Evolutionary conservation across 78 protist species (phyloP).

Genomic region (Dictyostelium discoideum): DNA sequence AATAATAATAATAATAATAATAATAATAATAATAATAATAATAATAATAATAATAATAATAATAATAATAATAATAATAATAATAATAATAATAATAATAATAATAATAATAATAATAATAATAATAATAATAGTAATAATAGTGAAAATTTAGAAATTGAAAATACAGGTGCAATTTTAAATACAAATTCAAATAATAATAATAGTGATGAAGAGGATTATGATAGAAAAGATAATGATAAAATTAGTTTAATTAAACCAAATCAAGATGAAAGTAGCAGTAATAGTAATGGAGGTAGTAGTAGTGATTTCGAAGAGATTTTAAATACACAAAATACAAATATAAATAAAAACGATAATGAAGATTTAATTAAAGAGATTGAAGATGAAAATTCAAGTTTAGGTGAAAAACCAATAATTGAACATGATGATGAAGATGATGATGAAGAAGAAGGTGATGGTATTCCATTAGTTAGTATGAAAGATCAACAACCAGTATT

Average conservation of each 20-base stretch:
- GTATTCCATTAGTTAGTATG: constrained; percentile 16
- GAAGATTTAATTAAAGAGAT: constrained; percentile 25
- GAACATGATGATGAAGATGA: constrained; percentile 23
- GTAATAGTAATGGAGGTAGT: not conserved
- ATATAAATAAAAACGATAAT: not conserved
- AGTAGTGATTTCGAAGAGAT: constrained; percentile 31
- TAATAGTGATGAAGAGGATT: not conserved
- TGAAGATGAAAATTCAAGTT: constrained; percentile 35
- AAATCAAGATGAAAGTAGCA: not conserved
- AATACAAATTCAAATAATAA: not conserved
- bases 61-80: too few relatives aligned
- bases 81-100: not conserved
- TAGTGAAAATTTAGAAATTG: not conserved
- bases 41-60: not conserved
- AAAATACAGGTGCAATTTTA: not conserved
- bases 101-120: not conserved
- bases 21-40: constrained; percentile 21
- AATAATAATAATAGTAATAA: not conserved
- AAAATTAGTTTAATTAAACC: not conserved
- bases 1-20: not conserved
- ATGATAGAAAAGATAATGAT: not conserved
- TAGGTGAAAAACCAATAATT: not conserved
- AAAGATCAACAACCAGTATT: not conserved
- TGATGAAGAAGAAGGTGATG: not conserved
- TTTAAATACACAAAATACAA: not conserved